Conservation (phyloP, 2,329 filamentous ascomycete genomes). For the Nothophoma quercina region DNA sequence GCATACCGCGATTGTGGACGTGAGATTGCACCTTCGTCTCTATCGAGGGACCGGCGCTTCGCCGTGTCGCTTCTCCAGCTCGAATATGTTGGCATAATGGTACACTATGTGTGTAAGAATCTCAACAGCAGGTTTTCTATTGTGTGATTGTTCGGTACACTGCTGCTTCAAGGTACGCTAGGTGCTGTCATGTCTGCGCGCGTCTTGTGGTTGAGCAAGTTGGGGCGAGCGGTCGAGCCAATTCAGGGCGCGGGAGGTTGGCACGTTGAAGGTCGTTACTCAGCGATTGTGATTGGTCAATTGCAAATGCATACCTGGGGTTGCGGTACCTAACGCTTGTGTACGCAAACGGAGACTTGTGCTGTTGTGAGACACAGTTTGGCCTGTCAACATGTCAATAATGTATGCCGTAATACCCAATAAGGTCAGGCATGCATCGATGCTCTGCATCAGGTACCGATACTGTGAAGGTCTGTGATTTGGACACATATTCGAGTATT, state of each 20-base stretch:
- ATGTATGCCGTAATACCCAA: background rate
- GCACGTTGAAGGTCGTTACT: background rate
- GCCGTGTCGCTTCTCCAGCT: conserved; percentile 1
- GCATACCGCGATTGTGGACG: background rate
- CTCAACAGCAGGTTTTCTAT: conserved; percentile 6
- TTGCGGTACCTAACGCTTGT: conserved; percentile 2
- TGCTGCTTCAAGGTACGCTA: conserved; percentile 9
- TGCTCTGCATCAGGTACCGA: conserved; percentile 4
- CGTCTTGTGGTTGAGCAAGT: background rate
- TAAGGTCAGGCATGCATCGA: conserved; percentile 2
- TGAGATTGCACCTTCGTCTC: background rate
- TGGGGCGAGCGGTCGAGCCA: background rate
- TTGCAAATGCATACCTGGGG: conserved; percentile 8
- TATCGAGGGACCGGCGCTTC: background rate
- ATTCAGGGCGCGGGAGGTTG: background rate
- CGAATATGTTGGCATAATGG: background rate
- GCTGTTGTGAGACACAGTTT: conserved; percentile 5
- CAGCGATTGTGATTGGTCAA: conserved; percentile 3
- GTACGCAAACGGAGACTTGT: background rate
- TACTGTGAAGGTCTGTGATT: background rate
- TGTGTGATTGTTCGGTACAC: conserved; percentile 4
- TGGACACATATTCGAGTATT: background rate
- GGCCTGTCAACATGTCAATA: conserved; percentile 13
- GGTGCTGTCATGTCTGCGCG: conserved; percentile 8
- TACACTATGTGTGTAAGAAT: conserved; percentile 9